phyloP scores from a whole-genome alignment of 2,329 filamentous ascomycete genomes.

The Penicillium digitatum region DNA sequence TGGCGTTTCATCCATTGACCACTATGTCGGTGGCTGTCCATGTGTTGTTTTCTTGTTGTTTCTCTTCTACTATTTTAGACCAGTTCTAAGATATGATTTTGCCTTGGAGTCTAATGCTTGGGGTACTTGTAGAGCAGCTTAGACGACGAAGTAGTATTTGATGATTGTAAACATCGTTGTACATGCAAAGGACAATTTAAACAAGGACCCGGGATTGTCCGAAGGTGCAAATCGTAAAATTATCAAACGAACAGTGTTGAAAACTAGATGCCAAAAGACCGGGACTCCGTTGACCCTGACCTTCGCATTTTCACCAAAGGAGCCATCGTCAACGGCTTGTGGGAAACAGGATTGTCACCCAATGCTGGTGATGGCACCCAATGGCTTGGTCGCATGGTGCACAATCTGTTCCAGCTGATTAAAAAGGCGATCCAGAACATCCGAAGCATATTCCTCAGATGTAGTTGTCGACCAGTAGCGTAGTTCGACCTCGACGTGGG shows the following conservation, averaged over 20 bases:
- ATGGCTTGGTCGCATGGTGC: not conserved
- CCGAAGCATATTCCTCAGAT: not conserved
- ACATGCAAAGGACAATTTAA: too few species aligned
- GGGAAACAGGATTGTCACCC: not conserved
- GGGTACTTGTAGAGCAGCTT: not conserved
- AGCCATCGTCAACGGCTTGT: not conserved
- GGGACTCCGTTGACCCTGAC: not conserved
- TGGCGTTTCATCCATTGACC: constrained; percentile 39
- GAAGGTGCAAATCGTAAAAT: not conserved
- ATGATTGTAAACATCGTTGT: too few species aligned
- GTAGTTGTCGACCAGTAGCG: not conserved
- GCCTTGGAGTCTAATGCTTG: constrained; percentile 20
- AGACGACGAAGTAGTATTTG: not conserved
- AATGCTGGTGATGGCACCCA: not conserved
- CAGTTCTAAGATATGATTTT: constrained; percentile 31
- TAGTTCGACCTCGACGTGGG: not conserved
- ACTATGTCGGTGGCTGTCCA: constrained; percentile 30
- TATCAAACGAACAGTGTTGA: not conserved
- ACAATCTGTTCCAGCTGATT: not conserved
- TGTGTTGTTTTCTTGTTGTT: constrained; percentile 24
- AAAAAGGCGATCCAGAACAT: not conserved
- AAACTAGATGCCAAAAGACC: not conserved
- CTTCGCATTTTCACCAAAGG: not conserved
- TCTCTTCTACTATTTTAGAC: constrained; percentile 24
- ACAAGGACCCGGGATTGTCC: not conserved